Evolutionary conservation across 139 green algal genomes (phyloP).

Genomic region (Limnomonas spitsbergensis): DNA sequence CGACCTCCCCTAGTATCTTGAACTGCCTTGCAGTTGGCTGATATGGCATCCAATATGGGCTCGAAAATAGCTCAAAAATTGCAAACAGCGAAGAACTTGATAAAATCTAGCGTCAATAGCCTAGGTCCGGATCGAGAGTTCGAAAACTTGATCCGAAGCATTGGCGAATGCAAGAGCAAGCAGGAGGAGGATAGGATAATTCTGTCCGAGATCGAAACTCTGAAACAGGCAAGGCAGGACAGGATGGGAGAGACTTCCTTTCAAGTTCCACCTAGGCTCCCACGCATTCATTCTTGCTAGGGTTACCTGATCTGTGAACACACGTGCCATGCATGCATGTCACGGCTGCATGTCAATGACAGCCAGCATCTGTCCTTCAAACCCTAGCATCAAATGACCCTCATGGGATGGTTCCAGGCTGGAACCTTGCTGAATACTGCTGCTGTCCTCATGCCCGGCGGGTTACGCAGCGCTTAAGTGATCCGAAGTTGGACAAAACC

Average conservation of each 20-base stretch:
- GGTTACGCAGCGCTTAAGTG: slow-evolving; percentile 44
- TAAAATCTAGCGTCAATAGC: not conserved
- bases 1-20: too few species aligned
- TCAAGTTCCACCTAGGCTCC: too few species aligned
- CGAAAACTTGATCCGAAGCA: slow-evolving; percentile 40
- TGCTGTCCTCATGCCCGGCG: too few species aligned
- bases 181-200: slow-evolving; percentile 79
- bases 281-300: too few species aligned
- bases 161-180: slow-evolving; percentile 67
- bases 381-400: too few species aligned
- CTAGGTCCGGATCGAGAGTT: slow-evolving; percentile 25
- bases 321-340: too few species aligned
- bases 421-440: too few species aligned
- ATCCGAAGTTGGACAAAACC: slow-evolving; percentile 72
- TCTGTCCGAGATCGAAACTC: slow-evolving; percentile 72
- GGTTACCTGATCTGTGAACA: too few species aligned
- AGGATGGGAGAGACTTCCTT: not conserved
- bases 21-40: too few species aligned
- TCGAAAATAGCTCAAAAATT: not conserved
- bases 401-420: too few species aligned
- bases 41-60: not conserved
- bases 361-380: too few species aligned
- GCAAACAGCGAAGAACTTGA: not conserved
- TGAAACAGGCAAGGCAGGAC: slow-evolving; percentile 53
- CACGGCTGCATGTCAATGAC: too few species aligned